A percentile compares a stretch with the other conserved stretches of the same genome.
Conservation (phyloP, 345 rosid genomes). For the Citropsis articulata region DNA sequence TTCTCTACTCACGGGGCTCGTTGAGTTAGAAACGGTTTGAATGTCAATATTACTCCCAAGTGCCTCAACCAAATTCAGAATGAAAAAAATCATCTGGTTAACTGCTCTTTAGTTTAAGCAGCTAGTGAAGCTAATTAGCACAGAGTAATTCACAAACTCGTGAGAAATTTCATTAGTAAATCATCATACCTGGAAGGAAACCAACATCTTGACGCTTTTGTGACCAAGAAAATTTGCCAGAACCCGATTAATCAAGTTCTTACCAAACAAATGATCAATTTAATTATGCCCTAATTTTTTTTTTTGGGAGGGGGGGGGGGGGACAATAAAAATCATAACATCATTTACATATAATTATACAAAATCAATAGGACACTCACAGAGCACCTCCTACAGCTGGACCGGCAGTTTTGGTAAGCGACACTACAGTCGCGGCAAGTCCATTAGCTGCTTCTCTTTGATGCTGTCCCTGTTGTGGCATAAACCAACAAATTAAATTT, state of each 20-base stretch:
- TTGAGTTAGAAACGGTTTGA: too few species aligned
- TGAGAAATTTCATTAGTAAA: too few species aligned
- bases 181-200: slow-evolving; percentile 22
- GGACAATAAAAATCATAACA: background rate
- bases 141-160: background rate
- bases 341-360: background rate
- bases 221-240: slow-evolving; percentile 52
- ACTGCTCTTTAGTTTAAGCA: too few species aligned
- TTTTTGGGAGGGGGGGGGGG: background rate
- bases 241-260: background rate
- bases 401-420: slow-evolving; percentile 48
- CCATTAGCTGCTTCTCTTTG: slow-evolving; percentile 63
- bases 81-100: too few species aligned
- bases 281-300: background rate
- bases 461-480: slow-evolving; percentile 20
- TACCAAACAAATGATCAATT: background rate
- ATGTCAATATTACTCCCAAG: too few species aligned
- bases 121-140: too few species aligned
- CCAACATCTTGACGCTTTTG: slow-evolving; percentile 41
- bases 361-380: slow-evolving; percentile 27
- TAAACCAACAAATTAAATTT: too few species aligned
- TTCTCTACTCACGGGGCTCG: too few species aligned
- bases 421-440: slow-evolving; percentile 45
- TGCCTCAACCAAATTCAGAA: too few species aligned
- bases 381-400: slow-evolving; percentile 54